Conservation (phyloP, 2,329 filamentous ascomycete species). For the Cladosporium velox region DNA sequence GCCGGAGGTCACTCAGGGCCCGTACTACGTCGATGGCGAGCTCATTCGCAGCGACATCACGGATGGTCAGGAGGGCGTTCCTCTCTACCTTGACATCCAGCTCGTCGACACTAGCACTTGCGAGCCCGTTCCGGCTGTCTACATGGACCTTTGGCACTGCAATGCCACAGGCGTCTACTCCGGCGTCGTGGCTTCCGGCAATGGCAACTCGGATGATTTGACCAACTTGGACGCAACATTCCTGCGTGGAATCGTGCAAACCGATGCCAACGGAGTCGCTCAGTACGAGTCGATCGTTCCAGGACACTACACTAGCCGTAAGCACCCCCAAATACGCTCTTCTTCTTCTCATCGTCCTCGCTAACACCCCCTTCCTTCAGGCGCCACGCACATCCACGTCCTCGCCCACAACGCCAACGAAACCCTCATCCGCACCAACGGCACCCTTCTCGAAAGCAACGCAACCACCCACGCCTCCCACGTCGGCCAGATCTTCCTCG, state of each 20-base stretch:
- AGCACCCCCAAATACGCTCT: neutral
- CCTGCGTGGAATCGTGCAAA: conserved; percentile 44
- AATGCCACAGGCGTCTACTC: conserved; percentile 51
- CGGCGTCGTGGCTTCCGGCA: conserved; percentile 33
- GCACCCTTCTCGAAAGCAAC: conserved; percentile 55
- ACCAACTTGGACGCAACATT: conserved; percentile 40
- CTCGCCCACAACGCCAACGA: conserved; percentile 37
- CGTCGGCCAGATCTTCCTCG: conserved; percentile 65
- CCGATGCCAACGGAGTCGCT: conserved; percentile 41
- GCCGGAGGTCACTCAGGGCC: conserved; percentile 31
- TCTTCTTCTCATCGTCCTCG: neutral
- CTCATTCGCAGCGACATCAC: conserved; percentile 42
- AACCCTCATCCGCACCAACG: conserved; percentile 47
- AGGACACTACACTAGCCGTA: conserved; percentile 44
- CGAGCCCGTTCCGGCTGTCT: conserved; percentile 42
- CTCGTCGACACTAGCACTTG: conserved; percentile 47
- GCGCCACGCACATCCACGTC: conserved; percentile 43
- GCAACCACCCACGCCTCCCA: conserved; percentile 56
- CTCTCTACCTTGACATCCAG: conserved; percentile 45
- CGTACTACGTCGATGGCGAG: conserved; percentile 40
- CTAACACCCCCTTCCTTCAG: conserved; percentile 5
- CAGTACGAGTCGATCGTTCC: conserved; percentile 44
- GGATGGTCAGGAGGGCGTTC: conserved; percentile 45
- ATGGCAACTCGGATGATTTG: conserved; percentile 44
- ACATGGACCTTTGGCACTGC: conserved; percentile 49